Evolutionary conservation across 257 asterid species (phyloP), one percentile per base, ranked within the genome.

Genomic region (Galeopsis tetrahit): DNA sequence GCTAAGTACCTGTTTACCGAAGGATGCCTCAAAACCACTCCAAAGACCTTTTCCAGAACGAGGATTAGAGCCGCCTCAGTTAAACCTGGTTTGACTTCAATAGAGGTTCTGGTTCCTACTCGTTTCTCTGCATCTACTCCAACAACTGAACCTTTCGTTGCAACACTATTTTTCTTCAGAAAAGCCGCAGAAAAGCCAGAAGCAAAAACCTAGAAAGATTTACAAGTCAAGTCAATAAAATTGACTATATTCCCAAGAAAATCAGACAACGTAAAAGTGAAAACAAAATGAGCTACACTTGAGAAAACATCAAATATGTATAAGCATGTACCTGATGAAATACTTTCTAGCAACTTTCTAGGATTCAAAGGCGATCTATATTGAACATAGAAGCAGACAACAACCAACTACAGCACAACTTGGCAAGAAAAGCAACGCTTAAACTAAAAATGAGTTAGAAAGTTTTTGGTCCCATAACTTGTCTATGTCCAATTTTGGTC

Each of bases 111-210:
- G 38, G 84, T 76, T 77, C 85, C 88, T 39, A 64, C 75, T 21
- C 74, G 78, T 38, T 68, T 70, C 46, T 64, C 86, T 33, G 77
- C 58, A 17, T 28, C 78, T 38, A 77, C 78, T 60, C 80, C 81
- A 31, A 66, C 66, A 52, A 36, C 36, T 39, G 77, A 75, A 59
- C 89, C 85, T 80, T 87, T 94, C 49, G 97, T 83, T 13, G 97
- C 95, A 69, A 85, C 76, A 74, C 98, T 94, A 28, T 80, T 82
- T 80, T 94, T 94, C 84, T 94, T 94, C 77, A 94, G 73, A 67
- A 94, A 88, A 31, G 97, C 98, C 42, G 97, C 97, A 62, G 97
- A 89, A 78, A 94, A 94, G 60, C 98, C 97, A 31, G 90, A 91
- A 36, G 97, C 98, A 84, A 90, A 94, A 38, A 94, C 97, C 98